Base-by-base conservation (phyloP, 768 basidiomycete species). In the Suillus subluteus region DNA sequence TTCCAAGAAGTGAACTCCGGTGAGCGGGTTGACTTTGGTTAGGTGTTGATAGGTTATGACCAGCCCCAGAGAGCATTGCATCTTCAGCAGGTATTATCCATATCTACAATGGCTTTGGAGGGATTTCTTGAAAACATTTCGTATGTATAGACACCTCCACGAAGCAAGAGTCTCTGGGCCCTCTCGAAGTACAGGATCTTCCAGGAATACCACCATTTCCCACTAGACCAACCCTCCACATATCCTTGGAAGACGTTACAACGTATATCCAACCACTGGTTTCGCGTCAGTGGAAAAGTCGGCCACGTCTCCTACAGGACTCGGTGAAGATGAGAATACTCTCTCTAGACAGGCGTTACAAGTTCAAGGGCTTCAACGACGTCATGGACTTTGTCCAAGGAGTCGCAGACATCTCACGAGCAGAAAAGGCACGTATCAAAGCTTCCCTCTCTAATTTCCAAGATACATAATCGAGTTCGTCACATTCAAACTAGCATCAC, bases 181-280 rank as follows among this genome's bases (percentile, higher is more conserved):
- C 40, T 32, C 6, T 61, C 11, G 41, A 61, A 32, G 40, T 21
- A 15, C 41, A 61, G 3, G 62, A 58, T 23, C 48, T 78, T 46
- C 78, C 76, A 32, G 67, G 73, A 13, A 62, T 77, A 23, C 74
- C 79, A 13, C 63, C 40, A 13, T 54, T 76, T 58, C 76, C 81
- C 12, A 23, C 63, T 46, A 80, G 73, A 58, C 78, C 79, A 32
- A 79, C 79, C 7, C 75, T 75, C 41, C 79, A 80, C 68, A 72
- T 85, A 63, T 55, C 44, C 18, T 70, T 74, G 21, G 58, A 66
- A 2, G 80, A 83, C 16, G 66, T 81, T 15, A 71, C 75, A 32
- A 62, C 65, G 23, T 82, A 73, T 48, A 65, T 85, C 12, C 63
- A 65, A 43, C 83, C 84, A 3, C 74, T 86, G 9, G 74, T 80